Conservation (phyloP, 2,329 filamentous ascomycete genomes). For the Nigrospora oryzae region DNA sequence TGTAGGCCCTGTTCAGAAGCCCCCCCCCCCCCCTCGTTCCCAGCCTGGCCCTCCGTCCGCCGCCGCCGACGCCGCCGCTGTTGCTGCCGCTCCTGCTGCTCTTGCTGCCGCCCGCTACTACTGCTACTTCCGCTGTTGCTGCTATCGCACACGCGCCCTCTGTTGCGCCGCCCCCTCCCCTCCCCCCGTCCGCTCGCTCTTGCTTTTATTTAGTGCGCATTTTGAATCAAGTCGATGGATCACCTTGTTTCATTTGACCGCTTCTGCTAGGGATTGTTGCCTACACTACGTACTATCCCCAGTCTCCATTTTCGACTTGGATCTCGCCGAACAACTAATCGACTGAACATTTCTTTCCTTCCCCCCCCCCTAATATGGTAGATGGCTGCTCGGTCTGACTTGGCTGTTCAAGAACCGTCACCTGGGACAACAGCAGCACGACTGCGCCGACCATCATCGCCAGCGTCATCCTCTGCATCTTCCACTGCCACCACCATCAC, state of each 20-base stretch:
- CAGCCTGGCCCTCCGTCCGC: no score
- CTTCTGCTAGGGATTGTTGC: not conserved
- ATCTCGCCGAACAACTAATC: no score
- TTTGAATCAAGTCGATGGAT: slow-evolving; percentile 7
- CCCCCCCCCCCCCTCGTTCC: no score
- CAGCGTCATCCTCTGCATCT: not conserved
- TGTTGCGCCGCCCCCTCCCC: not conserved
- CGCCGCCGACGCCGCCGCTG: no score
- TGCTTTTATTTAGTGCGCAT: slow-evolving; percentile 3
- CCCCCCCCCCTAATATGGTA: slow-evolving; percentile 3
- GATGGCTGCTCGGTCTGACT: slow-evolving; percentile 7
- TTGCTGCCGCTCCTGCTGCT: no score
- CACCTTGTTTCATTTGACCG: slow-evolving; percentile 4
- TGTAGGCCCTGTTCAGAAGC: no score
- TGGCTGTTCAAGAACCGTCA: slow-evolving; percentile 2
- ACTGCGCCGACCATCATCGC: not conserved
- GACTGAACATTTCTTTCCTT: slow-evolving; percentile 2
- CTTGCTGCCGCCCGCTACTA: no score
- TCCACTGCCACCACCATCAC: not conserved
- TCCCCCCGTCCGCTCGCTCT: slow-evolving; percentile 2
- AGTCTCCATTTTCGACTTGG: no score
- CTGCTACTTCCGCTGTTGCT: no score
- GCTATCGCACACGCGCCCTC: no score
- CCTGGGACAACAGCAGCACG: slow-evolving; percentile 1
- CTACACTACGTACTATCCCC: no score